phyloP scores from a whole-genome alignment of 495 filamentous ascomycete genomes.

The Penicillium ochrochloron region DNA sequence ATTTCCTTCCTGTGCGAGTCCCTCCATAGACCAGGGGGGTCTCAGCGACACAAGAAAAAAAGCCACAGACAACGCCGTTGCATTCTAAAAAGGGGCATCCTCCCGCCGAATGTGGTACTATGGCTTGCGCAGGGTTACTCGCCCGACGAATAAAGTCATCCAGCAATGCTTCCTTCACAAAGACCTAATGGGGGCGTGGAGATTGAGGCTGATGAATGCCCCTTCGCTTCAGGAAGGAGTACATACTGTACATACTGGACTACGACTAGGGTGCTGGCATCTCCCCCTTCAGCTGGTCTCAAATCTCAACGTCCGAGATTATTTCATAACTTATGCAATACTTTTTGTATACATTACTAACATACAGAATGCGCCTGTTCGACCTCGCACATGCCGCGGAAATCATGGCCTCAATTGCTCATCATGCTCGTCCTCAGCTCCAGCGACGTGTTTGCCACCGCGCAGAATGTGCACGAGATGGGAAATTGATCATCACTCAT shows the following conservation, averaged over 20 bases:
- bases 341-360: conserved; percentile 1
- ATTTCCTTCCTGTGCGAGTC: neutral
- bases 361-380: neutral
- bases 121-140: conserved; percentile 5
- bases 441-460: neutral
- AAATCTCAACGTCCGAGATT: neutral
- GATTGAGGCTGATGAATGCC: neutral
- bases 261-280: neutral
- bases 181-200: neutral
- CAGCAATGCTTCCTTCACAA: neutral
- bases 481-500: conserved; percentile 5
- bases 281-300: neutral
- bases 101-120: neutral
- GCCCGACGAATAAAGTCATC: conserved; percentile 2
- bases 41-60: neutral
- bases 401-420: neutral
- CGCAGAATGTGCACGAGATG: conserved; percentile 1
- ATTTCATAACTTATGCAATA: neutral
- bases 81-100: conserved; percentile 13
- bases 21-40: neutral
- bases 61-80: conserved; percentile 2
- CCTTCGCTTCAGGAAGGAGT: neutral
- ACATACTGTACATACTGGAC: neutral
- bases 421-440: neutral
- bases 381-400: neutral